A percentile compares a stretch with the other conserved stretches of the same genome.
Evolutionary conservation across 2,329 filamentous ascomycete species (phyloP).

Genomic region (Paraconiothyrium brasiliense): DNA sequence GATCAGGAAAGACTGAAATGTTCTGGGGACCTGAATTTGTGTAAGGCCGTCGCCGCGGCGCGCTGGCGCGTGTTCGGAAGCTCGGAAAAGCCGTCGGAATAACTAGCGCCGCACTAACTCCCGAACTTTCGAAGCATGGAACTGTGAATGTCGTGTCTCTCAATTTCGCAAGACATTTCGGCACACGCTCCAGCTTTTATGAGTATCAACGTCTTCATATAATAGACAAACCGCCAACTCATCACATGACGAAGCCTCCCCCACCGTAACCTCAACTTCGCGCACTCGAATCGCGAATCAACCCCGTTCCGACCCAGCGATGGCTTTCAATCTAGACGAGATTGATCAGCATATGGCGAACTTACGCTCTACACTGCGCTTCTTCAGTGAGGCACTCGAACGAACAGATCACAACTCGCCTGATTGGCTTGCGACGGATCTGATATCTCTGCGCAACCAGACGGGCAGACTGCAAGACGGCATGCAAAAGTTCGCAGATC

Average conservation of each 20-base stretch:
- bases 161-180: not conserved
- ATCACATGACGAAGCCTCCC: conserved; percentile 1
- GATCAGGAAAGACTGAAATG: no score
- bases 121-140: not conserved
- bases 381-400: conserved; percentile 44
- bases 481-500: conserved; percentile 44
- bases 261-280: conserved; percentile 16
- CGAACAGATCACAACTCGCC: conserved; percentile 46
- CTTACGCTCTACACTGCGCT: conserved; percentile 40
- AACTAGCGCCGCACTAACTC: not conserved
- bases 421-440: conserved; percentile 48
- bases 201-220: no score
- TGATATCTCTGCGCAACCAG: conserved; percentile 44
- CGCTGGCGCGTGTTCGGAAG: not conserved
- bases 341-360: conserved; percentile 45
- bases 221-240: not conserved
- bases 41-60: not conserved
- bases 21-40: not conserved
- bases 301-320: not conserved
- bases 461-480: conserved; percentile 45
- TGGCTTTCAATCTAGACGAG: conserved; percentile 30
- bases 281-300: conserved; percentile 18
- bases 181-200: not conserved
- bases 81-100: conserved; percentile 4
- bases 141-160: not conserved